phyloP scores from a whole-genome alignment of 805 yeast species.

The Metschnikowia arizonensis region DNA sequence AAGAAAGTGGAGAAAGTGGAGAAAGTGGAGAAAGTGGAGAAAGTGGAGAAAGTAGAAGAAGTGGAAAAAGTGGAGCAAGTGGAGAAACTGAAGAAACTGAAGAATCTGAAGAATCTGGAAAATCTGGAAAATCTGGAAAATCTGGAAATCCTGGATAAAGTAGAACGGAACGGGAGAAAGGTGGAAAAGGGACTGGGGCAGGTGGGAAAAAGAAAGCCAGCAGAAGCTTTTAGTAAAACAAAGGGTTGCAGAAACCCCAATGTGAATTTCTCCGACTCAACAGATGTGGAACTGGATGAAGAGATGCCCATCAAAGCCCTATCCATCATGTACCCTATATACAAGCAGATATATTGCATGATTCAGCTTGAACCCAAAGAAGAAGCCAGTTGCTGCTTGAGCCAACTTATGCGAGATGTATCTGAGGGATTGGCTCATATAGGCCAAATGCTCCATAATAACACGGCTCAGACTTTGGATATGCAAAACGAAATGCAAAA shows the following conservation, averaged over 20 bases:
- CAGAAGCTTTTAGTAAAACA: not conserved
- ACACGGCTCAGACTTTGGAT: not conserved
- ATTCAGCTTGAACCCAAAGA: constrained; percentile 3
- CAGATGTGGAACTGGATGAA: constrained; percentile 12
- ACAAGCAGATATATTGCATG: constrained; percentile 8
- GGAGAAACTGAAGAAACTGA: too few relatives aligned
- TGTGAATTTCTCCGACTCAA: constrained; percentile 13
- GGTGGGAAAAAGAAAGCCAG: not conserved
- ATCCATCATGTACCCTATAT: constrained; percentile 5
- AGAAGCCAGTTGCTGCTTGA: not conserved
- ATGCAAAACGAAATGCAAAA: not conserved
- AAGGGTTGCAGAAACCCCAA: not conserved
- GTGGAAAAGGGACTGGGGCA: not conserved
- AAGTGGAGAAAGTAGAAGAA: too few relatives aligned
- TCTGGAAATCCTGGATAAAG: too few relatives aligned
- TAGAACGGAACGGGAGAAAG: not conserved
- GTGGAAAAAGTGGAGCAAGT: too few relatives aligned
- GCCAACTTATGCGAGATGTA: constrained; percentile 8
- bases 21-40: too few relatives aligned
- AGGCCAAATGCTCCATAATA: constrained; percentile 2
- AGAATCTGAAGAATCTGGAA: not conserved
- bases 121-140: too few relatives aligned
- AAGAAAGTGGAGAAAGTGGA: not conserved
- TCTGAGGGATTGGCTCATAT: constrained; percentile 9
- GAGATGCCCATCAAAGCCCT: not conserved